phyloP scores from a whole-genome alignment of 441 rosid genomes.

The Pelargonium myrrhifolium region DNA sequence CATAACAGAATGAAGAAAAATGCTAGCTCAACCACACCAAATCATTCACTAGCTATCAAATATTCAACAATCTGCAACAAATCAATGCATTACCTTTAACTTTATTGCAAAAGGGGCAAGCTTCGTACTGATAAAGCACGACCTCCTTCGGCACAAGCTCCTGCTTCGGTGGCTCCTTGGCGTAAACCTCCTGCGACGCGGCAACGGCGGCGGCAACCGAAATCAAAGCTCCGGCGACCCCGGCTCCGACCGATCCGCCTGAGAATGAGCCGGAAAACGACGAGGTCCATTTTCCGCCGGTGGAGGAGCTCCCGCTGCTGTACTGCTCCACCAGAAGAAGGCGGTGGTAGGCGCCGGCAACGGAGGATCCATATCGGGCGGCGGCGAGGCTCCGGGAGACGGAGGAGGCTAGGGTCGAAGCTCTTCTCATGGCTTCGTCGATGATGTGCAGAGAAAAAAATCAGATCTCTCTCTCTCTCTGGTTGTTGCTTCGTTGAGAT shows the following conservation, averaged over 20 bases:
- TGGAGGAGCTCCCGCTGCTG: neutral
- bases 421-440: neutral
- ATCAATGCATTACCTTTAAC: conserved; percentile 48
- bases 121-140: conserved; percentile 84
- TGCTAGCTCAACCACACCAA: neutral
- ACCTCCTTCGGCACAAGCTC: conserved; percentile 57
- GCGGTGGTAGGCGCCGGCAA: neutral
- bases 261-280: neutral
- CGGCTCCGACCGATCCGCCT: conserved; percentile 17
- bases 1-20: neutral
- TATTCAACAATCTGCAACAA: neutral
- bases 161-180: conserved; percentile 38
- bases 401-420: neutral
- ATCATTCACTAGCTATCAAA: neutral
- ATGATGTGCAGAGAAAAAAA: neutral
- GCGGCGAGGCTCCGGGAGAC: neutral
- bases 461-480: conserved; percentile 6
- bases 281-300: neutral
- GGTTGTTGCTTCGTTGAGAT: neutral
- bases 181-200: conserved; percentile 45
- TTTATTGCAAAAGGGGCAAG: conserved; percentile 96
- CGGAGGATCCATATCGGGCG: neutral
- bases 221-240: conserved; percentile 17
- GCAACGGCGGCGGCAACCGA: conserved; percentile 23
- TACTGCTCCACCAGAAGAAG: conserved; percentile 4